Conservation (phyloP, 257 asterid genomes). For the Osmanthus fragrans region DNA sequence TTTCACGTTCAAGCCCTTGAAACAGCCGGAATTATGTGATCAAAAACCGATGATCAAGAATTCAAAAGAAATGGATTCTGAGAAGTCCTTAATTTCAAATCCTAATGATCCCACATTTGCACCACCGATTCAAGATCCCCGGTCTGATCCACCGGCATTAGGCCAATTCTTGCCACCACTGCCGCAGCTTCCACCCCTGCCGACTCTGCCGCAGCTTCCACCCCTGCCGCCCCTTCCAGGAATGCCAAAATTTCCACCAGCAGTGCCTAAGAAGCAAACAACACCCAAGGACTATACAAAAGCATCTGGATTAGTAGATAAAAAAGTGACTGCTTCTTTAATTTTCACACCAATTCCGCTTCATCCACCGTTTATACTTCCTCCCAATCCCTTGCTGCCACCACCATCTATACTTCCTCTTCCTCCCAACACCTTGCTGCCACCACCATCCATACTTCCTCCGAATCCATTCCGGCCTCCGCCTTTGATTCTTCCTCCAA, state of each 20-base stretch:
- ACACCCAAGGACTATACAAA: slow-evolving; percentile 9
- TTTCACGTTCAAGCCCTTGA: slow-evolving; percentile 74
- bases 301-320: slow-evolving; percentile 24
- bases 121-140: slow-evolving; percentile 57
- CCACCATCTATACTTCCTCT: slow-evolving; percentile 51
- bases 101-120: slow-evolving; percentile 49
- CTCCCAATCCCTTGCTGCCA: slow-evolving; percentile 46
- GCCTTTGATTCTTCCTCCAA: slow-evolving; percentile 24
- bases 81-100: slow-evolving; percentile 30
- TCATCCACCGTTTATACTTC: slow-evolving; percentile 29
- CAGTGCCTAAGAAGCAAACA: slow-evolving; percentile 27
- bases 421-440: slow-evolving; percentile 46
- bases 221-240: slow-evolving; percentile 61
- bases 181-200: slow-evolving; percentile 5
- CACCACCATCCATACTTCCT: slow-evolving; percentile 49
- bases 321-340: slow-evolving; percentile 23
- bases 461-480: slow-evolving; percentile 12
- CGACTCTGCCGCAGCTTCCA: slow-evolving; percentile 58
- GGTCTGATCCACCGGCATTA: slow-evolving; percentile 29
- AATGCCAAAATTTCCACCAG: slow-evolving; percentile 45
- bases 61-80: slow-evolving; percentile 3
- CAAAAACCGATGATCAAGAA: slow-evolving; percentile 45
- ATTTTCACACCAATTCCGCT: slow-evolving; percentile 45
- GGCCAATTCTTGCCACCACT: slow-evolving; percentile 36
- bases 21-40: slow-evolving; percentile 62